Evolutionary conservation across 2,329 filamentous ascomycete species (phyloP), one percentile per base, ranked within the genome.

Genomic region (Phyllosticta citribraziliensis): DNA sequence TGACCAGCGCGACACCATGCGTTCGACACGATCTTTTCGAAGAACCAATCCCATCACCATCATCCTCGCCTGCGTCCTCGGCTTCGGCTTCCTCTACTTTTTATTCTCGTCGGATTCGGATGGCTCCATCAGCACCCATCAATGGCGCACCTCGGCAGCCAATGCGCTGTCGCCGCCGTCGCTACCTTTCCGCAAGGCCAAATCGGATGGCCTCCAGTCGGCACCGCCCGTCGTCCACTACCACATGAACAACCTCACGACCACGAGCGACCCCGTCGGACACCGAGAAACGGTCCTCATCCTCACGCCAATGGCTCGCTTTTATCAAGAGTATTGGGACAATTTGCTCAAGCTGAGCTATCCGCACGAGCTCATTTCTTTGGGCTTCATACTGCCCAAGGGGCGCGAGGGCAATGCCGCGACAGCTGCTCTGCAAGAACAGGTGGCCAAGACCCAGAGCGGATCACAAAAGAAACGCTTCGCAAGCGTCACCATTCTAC

Each of bases 311-410:
- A 86, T 99, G 76, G 88, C 91, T 33, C 85, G 89, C 64, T 99
- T 97, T 80, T 97, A 97, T 75, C 87, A 89, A 68, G 86, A 83
- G 67, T 99, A 97, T 79, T 99, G 94, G 93, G 88, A 95, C 73
- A 99, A 97, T 69, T 80, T 99, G 27, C 74, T 92, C 66, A 84
- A 84, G 71, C 82, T 99, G 61, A 82, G 77, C 69, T 99, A 97
- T 73, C 94, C 94, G 2, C 94, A 97, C 76, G 89, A 96, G 63
- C 84, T 97, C 65, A 95, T 99, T 70, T 95, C 91, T 0, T 81
- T 99, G 27, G 94, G 91, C 50, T 99, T 97, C 78, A 97, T 99
- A 71, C 86, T 96, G 27, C 94, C 94, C 58, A 96, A 95, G 78
- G 96, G 87, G 55, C 88, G 88, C 71, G 92, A 97, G 67, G 94